A percentile compares a stretch with the other conserved stretches of the same genome.
phyloP scores from a whole-genome alignment of 192 early-diverging fungal genomes.

The Backusella morwellensis region DNA sequence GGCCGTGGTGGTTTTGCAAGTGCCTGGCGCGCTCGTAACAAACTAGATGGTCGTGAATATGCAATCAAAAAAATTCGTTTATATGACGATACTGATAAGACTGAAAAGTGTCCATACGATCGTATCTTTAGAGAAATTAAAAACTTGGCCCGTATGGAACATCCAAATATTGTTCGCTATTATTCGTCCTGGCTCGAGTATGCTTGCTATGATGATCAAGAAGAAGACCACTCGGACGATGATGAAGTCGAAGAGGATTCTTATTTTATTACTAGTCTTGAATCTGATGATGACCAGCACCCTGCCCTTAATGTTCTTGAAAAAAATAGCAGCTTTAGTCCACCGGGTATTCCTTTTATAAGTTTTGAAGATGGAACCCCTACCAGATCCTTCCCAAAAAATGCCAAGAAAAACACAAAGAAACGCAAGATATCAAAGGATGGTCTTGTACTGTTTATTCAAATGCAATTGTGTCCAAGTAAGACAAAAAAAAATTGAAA shows the following conservation, averaged over 20 bases:
- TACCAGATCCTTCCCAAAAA: neutral
- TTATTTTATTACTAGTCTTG: neutral
- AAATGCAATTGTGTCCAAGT: conserved; percentile 90
- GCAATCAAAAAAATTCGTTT: conserved; percentile 86
- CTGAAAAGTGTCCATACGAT: conserved; percentile 43
- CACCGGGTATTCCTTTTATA: neutral
- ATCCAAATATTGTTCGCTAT: conserved; percentile 91
- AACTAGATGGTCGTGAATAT: conserved; percentile 87
- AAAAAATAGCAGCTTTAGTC: neutral
- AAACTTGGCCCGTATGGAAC: conserved; percentile 81
- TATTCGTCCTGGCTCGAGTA: conserved; percentile 89
- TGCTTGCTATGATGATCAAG: conserved; percentile 28
- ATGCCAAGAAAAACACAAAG: neutral
- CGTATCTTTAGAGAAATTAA: conserved; percentile 91
- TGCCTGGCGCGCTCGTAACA: conserved; percentile 79
- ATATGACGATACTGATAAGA: conserved; percentile 27
- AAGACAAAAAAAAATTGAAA: neutral
- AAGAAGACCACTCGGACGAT: conserved; percentile 18
- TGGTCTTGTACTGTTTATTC: conserved; percentile 59
- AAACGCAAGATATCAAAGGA: conserved; percentile 2
- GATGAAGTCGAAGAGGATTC: conserved; percentile 30
- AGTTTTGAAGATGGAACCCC: neutral
- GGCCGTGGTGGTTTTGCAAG: conserved; percentile 92
- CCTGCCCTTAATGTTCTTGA: conserved; percentile 10
- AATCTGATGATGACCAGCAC: conserved; percentile 14